Conservation (phyloP, 768 basidiomycete species). For the Phanerochaete carnosa region DNA sequence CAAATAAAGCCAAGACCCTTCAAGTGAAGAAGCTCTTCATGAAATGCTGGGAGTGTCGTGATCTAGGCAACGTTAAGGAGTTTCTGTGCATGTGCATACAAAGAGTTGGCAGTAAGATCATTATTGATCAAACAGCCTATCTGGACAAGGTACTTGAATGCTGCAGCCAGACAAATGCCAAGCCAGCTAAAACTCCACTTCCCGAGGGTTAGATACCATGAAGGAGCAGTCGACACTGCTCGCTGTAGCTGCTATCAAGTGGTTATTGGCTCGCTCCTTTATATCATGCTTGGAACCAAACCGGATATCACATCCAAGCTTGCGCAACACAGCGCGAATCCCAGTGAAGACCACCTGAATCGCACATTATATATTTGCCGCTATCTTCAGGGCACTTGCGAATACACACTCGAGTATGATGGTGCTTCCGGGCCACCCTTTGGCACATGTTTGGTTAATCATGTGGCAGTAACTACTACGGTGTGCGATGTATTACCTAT, state of each 20-base stretch:
- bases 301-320: conserved; percentile 14
- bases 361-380: conserved; percentile 3
- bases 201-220: conserved; percentile 9
- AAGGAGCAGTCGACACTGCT: neutral
- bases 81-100: conserved; percentile 25
- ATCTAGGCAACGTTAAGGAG: conserved; percentile 14
- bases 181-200: conserved; percentile 9
- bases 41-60: conserved; percentile 8
- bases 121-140: conserved; percentile 14
- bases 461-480: no score
- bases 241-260: neutral
- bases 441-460: no score
- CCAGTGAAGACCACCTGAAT: conserved; percentile 1
- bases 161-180: conserved; percentile 12
- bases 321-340: conserved; percentile 18
- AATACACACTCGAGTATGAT: neutral
- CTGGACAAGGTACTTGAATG: conserved; percentile 6
- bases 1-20: neutral
- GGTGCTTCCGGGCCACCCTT: no score
- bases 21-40: conserved; percentile 9
- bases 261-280: conserved; percentile 11
- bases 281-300: conserved; percentile 10
- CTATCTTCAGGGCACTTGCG: conserved; percentile 1
- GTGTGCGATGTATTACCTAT: no score
- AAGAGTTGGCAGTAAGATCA: neutral